Evolutionary conservation across 1,284 basidiomycete genomes (phyloP), one percentile per base, ranked within the genome.

Genomic region (Takashimella tepidaria): DNA sequence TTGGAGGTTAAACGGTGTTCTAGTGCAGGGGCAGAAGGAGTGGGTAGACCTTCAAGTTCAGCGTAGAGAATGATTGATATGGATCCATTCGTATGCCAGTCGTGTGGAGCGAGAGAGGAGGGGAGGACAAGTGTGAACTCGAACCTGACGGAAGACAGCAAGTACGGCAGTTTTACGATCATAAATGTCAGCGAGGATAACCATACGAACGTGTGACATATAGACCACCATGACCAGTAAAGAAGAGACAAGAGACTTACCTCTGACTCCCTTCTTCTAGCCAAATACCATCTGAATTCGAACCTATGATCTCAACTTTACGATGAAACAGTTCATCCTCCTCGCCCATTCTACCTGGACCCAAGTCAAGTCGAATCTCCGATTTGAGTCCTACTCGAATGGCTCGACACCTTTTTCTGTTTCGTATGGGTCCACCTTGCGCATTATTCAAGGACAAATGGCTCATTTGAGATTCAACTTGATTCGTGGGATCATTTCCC

Each of bases 11-110:
- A n/a, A n/a, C n/a, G n/a, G n/a, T n/a, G n/a, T n/a, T n/a, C n/a
- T n/a, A n/a, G n/a, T 8, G 31, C 31, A 8, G 31, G 31, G 16
- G 31, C 31, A 3, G 49, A 26, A 12, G 48, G 45, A 19, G 55
- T 52, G 1, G 58, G 55, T n/a, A 59, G 19, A 4, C 65, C 65
- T 46, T 63, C 65, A 5, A 67, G 49, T 51, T 63, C 63, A 45
- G 61, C 65, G 26, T 60, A 64, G 4, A 67, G 53, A 42, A 58
- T 49, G 54, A 62, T 59, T 23, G 49, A 40, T 24, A 64, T 59
- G 19, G 50, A 58, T 10, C 61, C 63, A 42, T 64, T 67, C 19
- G 54, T 44, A 47, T 65, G 65, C 56, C 61, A 63, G 51, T 67
- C 65, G 53, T 65, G 63, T 26, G 57, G 56, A 4, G 63, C 60